Evolutionary conservation across 257 asterid genomes (phyloP).

Genomic region (Avicennia marina): DNA sequence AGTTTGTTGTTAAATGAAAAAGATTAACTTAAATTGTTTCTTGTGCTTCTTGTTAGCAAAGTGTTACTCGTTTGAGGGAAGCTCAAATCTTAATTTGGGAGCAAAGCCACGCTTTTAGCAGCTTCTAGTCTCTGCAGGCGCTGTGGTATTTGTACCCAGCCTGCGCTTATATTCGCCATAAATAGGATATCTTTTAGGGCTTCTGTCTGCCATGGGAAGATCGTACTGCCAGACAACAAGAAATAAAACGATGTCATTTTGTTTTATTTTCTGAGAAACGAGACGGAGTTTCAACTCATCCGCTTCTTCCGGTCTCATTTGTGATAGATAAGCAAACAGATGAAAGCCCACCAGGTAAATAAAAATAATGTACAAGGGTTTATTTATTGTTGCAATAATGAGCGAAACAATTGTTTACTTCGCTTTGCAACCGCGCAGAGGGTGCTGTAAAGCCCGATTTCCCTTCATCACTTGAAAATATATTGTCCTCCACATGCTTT

Average conservation of each 20-base stretch:
- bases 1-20: background rate
- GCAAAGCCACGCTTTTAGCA: background rate
- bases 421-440: background rate
- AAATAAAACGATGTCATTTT: too few species aligned
- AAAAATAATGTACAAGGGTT: background rate
- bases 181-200: constrained; percentile 7
- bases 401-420: background rate
- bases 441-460: background rate
- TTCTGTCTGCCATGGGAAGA: background rate
- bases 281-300: too few species aligned
- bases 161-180: background rate
- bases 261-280: background rate
- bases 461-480: background rate
- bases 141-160: constrained; percentile 6
- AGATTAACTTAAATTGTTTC: background rate
- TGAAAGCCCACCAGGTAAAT: background rate
- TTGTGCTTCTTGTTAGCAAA: background rate
- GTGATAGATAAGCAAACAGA: background rate
- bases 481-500: too few species aligned
- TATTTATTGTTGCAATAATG: background rate
- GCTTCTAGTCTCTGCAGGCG: background rate
- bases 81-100: constrained; percentile 8
- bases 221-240: constrained; percentile 24
- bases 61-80: constrained; percentile 23
- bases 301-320: too few species aligned